A percentile compares a stretch with the other conserved stretches of the same genome.
phyloP scores from a whole-genome alignment of 2,329 filamentous ascomycete genomes.

The Aspergillus tanneri region DNA sequence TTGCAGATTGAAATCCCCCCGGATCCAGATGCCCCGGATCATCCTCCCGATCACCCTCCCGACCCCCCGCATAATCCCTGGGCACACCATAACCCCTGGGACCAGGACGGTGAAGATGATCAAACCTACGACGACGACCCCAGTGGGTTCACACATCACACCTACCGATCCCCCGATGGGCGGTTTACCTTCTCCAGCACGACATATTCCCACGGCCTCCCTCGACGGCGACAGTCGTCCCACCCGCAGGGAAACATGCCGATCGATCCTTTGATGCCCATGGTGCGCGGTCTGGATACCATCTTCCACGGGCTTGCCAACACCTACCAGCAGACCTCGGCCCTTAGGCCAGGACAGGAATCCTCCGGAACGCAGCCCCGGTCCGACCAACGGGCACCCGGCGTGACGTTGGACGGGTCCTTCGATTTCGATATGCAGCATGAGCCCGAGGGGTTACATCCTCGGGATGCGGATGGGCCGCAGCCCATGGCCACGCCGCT shows the following conservation, averaged over 20 bases:
- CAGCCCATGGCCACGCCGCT: constrained; percentile 49
- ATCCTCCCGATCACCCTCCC: constrained; percentile 30
- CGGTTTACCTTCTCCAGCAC: constrained; percentile 43
- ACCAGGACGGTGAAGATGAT: constrained; percentile 46
- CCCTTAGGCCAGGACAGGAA: too few relatives aligned
- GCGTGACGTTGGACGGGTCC: background rate
- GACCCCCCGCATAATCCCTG: constrained; percentile 34
- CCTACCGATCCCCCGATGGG: constrained; percentile 48
- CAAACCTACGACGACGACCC: constrained; percentile 37
- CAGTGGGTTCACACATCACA: constrained; percentile 34
- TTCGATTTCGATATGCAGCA: constrained; percentile 11
- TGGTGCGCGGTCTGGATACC: constrained; percentile 41
- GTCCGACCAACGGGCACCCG: too few relatives aligned
- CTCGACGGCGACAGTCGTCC: constrained; percentile 19
- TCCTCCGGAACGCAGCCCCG: too few relatives aligned
- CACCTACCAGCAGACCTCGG: constrained; percentile 23
- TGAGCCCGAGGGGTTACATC: constrained; percentile 40
- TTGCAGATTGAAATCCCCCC: constrained; percentile 35
- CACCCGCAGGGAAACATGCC: constrained; percentile 12
- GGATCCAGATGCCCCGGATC: constrained; percentile 22
- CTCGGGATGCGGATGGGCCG: constrained; percentile 53
- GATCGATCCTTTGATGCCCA: constrained; percentile 31
- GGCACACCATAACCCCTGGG: constrained; percentile 51
- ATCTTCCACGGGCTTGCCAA: constrained; percentile 50
- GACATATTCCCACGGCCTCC: constrained; percentile 30